These are phyloP conservation scores for Auricularia auricula-judae DNA, from an alignment of 768 basidiomycete genomes.

Conservation along the genomic window DNA sequence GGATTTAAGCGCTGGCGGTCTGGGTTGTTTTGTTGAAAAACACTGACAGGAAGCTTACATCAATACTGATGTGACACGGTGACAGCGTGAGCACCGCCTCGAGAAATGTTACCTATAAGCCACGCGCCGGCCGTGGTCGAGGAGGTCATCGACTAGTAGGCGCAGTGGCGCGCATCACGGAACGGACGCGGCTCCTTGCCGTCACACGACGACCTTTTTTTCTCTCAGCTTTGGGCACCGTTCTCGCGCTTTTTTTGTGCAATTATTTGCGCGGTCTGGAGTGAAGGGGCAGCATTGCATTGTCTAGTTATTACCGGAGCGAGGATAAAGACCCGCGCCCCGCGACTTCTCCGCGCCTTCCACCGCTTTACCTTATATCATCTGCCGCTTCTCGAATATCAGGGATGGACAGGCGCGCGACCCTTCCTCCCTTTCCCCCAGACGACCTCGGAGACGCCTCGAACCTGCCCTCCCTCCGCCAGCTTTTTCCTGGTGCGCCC, in stretches of 20 bases:
- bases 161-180: neutral
- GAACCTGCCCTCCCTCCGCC: conserved; percentile 1
- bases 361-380: neutral
- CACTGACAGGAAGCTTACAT: neutral
- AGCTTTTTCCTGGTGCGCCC: neutral
- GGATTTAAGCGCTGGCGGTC: neutral
- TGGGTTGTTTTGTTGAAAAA: neutral
- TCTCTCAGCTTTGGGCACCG: neutral
- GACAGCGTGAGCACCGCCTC: neutral
- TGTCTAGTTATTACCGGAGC: neutral
- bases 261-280: neutral
- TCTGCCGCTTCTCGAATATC: neutral
- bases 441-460: neutral
- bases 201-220: neutral
- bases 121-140: neutral
- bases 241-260: too few relatives aligned
- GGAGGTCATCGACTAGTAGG: neutral
- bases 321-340: neutral
- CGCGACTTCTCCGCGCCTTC: neutral
- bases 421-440: neutral
- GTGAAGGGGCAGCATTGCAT: neutral
- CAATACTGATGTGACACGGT: neutral
- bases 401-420: neutral
- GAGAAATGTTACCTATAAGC: neutral
- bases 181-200: neutral